A percentile compares a stretch with the other conserved stretches of the same genome.
Evolutionary conservation across 2,329 filamentous ascomycete genomes (phyloP).

Genomic region (Chaetomium sp.): DNA sequence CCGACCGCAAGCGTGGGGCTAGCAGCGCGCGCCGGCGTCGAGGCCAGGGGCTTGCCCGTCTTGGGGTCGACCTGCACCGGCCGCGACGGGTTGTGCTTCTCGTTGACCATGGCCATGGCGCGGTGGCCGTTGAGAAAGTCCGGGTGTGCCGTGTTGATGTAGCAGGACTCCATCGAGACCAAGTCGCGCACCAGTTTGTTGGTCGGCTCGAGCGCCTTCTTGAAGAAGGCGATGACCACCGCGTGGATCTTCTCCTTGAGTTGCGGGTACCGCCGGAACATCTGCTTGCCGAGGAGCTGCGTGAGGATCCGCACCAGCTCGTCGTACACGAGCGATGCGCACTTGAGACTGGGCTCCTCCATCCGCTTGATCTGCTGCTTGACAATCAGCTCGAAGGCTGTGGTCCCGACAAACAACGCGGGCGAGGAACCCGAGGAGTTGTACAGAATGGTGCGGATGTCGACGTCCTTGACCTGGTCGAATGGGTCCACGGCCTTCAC

Average conservation of each 20-base stretch:
- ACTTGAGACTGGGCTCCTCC: constrained; percentile 95
- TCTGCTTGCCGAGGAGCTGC: constrained; percentile 78
- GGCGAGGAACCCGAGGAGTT: constrained; percentile 99
- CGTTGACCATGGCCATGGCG: constrained; percentile 96
- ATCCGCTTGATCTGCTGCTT: constrained; percentile 97
- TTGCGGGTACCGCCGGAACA: constrained; percentile 88
- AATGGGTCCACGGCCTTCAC: constrained; percentile 97
- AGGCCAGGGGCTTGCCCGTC: constrained; percentile 86
- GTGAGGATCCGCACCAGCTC: constrained; percentile 92
- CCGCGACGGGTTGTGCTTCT: constrained; percentile 73
- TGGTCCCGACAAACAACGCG: constrained; percentile 92
- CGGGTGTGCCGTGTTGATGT: constrained; percentile 97
- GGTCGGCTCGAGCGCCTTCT: constrained; percentile 95
- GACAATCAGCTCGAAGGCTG: constrained; percentile 96
- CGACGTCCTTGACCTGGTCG: constrained; percentile 92
- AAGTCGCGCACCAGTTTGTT: constrained; percentile 95
- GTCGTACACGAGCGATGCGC: constrained; percentile 94
- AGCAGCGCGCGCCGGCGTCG: constrained; percentile 62
- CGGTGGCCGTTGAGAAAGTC: constrained; percentile 96
- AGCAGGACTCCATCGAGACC: constrained; percentile 91
- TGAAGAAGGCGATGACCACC: constrained; percentile 92
- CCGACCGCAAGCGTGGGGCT: constrained; percentile 62
- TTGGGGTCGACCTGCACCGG: constrained; percentile 96
- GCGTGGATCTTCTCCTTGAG: constrained; percentile 95
- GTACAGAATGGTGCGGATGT: constrained; percentile 94